These are phyloP conservation scores for Lecanicillium sp. DNA, from an alignment of 2,329 filamentous ascomycete species.

Conservation along the genomic window DNA sequence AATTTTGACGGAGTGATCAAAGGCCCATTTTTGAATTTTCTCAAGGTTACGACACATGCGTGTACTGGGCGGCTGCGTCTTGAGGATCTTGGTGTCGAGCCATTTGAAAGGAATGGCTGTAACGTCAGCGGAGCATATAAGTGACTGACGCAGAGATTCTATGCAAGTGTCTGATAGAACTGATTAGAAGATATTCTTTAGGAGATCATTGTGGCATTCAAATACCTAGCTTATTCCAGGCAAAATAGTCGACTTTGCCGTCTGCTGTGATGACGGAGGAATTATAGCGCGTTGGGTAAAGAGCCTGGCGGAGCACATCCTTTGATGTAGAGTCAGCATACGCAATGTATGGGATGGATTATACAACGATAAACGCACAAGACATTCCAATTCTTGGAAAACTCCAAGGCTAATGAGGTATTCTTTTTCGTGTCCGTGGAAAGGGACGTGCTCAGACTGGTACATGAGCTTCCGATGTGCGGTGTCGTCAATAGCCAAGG, in stretches of 20 bases:
- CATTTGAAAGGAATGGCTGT: conserved; percentile 6
- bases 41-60: conserved; percentile 9
- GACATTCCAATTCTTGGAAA: conserved; percentile 9
- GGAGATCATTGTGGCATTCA: background rate
- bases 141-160: conserved; percentile 7
- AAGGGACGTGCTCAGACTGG: conserved; percentile 2
- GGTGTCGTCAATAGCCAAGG: conserved; percentile 2
- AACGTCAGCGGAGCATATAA: conserved; percentile 9
- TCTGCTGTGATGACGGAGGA: conserved; percentile 8
- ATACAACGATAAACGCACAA: background rate
- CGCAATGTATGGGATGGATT: background rate
- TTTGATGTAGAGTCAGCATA: background rate
- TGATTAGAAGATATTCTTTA: background rate
- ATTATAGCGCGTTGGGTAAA: conserved; percentile 7
- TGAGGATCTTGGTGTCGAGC: conserved; percentile 1
- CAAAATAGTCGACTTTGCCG: conserved; percentile 5
- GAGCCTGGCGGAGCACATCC: conserved; percentile 6
- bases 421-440: conserved; percentile 2
- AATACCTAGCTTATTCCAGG: conserved; percentile 8
- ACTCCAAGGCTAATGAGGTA: conserved; percentile 8
- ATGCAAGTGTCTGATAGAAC: conserved; percentile 8
- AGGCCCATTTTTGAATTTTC: conserved; percentile 7
- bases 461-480: conserved; percentile 1
- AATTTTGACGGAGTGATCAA: background rate
- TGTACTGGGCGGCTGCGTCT: conserved; percentile 1